Evolutionary conservation across 768 basidiomycete genomes (phyloP).

Genomic region (Leccinum broughii): DNA sequence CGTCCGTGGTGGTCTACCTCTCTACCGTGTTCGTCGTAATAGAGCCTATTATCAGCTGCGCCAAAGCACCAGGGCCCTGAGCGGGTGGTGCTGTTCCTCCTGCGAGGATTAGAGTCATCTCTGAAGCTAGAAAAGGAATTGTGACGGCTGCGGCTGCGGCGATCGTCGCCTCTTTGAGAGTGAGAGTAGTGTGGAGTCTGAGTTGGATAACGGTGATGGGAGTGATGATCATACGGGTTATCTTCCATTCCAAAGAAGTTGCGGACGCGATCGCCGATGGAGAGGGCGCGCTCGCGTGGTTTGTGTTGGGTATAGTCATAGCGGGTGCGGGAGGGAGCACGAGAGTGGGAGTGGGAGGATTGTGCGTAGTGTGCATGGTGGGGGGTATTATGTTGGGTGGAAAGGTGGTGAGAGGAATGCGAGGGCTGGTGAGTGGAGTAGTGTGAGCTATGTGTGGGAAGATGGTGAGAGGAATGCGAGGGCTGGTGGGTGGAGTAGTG

Average conservation of each 20-base stretch:
- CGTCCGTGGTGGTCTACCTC: slow-evolving; percentile 29
- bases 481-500: slow-evolving; percentile 15
- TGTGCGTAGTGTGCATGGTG: slow-evolving; percentile 11
- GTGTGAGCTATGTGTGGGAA: not conserved
- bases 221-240: not conserved
- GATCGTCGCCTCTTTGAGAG: slow-evolving; percentile 5
- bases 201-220: slow-evolving; percentile 15
- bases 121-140: slow-evolving; percentile 28
- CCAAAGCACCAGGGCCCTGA: slow-evolving; percentile 26
- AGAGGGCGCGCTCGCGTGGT: slow-evolving; percentile 20
- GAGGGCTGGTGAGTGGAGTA: slow-evolving; percentile 19
- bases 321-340: slow-evolving; percentile 14
- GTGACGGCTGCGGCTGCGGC: slow-evolving; percentile 29
- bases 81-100: slow-evolving; percentile 23
- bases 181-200: slow-evolving; percentile 1
- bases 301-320: slow-evolving; percentile 13
- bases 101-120: slow-evolving; percentile 16
- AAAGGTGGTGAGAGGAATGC: slow-evolving; percentile 19
- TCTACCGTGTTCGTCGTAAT: slow-evolving; percentile 27
- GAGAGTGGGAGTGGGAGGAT: slow-evolving; percentile 16
- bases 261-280: slow-evolving; percentile 40
- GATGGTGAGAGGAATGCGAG: slow-evolving; percentile 23
- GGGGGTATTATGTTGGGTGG: slow-evolving; percentile 12
- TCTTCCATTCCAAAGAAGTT: slow-evolving; percentile 33
- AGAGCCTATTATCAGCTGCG: slow-evolving; percentile 18